Base-by-base conservation (phyloP, 257 asterid genomes). In the Ajuga chamaepitys region DNA sequence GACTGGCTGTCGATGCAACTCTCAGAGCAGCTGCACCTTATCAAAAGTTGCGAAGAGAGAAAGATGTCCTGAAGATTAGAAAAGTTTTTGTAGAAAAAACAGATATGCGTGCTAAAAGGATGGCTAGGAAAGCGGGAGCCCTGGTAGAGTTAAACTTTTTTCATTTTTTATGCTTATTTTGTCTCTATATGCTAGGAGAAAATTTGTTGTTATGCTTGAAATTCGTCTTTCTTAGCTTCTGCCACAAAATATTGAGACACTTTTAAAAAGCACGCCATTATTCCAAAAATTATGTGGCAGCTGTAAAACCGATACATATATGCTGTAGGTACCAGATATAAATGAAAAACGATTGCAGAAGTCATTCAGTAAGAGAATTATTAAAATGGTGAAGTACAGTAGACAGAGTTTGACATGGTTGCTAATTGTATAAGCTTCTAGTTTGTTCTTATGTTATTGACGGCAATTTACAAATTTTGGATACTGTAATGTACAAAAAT, bases 81-180 rank as follows among this genome's bases (percentile, higher is more conserved):
- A 86, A 84, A 81, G 99, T 93, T 59, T 93, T 58, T 70, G 96
- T 93, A 12, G 99, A 93, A 82, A 89, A 93, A 78, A 50, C 96
- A 20, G 99, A 93, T 79, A 93, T 93, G 95, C 85, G 99, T 70
- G 99, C 99, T 55, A 93, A 93, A 82, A 81, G 99, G 75, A 93
- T 93, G 99, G 99, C 99, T 62, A 85, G 99, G 22, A 93, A 89
- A 86, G 97, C 99, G 30, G 99, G 99, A 82, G 99, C 99, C 67
- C 78, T 93, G 99, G 99, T 93, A 89, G 41, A 75, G 70, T 67
- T 74, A 4, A 20, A 56, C 28, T 54, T 45, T 17, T 58, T 26
- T 34, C 47, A 40, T 44, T 21, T 47, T 46, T 56, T 48, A 50
- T 54, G 42, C 34, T 47, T 72, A 58, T 1, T 67, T 65, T 8